These are phyloP conservation scores for Yamadazyma taylorii DNA, from an alignment of 1,139 yeast genomes.

Conservation along the genomic window DNA sequence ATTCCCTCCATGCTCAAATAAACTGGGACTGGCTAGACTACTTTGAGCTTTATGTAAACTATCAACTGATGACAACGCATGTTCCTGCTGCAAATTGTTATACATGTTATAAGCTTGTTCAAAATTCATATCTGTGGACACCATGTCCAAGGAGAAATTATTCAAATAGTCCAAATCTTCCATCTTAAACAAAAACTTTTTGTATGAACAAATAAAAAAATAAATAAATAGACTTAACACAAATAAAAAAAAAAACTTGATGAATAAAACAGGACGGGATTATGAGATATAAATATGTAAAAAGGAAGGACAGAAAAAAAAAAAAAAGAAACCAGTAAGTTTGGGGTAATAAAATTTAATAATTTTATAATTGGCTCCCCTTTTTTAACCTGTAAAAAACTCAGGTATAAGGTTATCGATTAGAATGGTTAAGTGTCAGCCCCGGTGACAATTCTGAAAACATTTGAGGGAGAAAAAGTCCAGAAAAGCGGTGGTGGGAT, in stretches of 20 bases:
- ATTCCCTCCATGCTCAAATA: slow-evolving; percentile 9
- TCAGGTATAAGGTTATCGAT: too few relatives aligned
- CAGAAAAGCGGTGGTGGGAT: too few relatives aligned
- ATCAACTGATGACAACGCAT: slow-evolving; percentile 37
- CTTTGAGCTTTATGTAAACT: slow-evolving; percentile 40
- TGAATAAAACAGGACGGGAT: neutral
- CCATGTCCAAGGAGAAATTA: slow-evolving; percentile 28
- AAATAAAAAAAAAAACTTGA: neutral
- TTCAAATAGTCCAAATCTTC: slow-evolving; percentile 16
- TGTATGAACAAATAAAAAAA: neutral
- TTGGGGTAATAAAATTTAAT: slow-evolving; percentile 1
- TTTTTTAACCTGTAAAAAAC: neutral
- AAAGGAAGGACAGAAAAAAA: neutral
- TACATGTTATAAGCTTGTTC: slow-evolving; percentile 49
- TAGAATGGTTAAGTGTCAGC: too few relatives aligned
- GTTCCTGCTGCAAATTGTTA: slow-evolving; percentile 40
- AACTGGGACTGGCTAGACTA: slow-evolving; percentile 24
- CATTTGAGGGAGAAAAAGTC: too few relatives aligned
- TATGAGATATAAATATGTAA: slow-evolving; percentile 2
- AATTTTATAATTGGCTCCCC: slow-evolving; percentile 2
- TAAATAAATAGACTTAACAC: neutral
- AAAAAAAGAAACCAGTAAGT: neutral
- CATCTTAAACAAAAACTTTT: slow-evolving; percentile 3
- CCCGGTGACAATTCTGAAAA: too few relatives aligned
- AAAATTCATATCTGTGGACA: slow-evolving; percentile 46